phyloP scores from a whole-genome alignment of 2,329 filamentous ascomycete species.

The Claviceps quebecensis region DNA sequence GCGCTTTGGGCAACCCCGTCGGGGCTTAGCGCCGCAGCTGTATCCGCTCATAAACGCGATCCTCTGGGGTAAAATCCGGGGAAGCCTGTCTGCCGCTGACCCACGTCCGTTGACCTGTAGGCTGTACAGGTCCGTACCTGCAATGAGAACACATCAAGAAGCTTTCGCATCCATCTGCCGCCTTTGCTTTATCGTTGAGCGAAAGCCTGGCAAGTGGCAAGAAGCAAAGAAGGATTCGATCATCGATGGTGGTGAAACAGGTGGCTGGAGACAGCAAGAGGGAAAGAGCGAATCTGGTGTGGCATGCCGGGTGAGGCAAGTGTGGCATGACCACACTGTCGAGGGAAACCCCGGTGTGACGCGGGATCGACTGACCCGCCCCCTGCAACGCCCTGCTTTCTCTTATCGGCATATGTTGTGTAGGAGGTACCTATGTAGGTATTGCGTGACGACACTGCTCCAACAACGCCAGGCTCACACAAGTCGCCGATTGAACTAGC shows the following conservation, averaged over 20 bases:
- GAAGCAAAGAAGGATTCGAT: neutral
- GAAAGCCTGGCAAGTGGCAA: neutral
- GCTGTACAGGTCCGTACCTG: too few species aligned
- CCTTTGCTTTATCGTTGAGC: neutral
- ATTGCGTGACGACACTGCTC: too few species aligned
- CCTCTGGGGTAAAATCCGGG: conserved; percentile 14
- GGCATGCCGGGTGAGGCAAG: neutral
- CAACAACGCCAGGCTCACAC: too few species aligned
- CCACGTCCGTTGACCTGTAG: conserved; percentile 3
- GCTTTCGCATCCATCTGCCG: neutral
- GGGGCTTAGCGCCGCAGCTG: conserved; percentile 4
- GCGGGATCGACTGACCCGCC: neutral
- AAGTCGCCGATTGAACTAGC: too few species aligned
- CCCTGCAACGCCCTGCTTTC: too few species aligned
- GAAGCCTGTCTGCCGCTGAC: conserved; percentile 11
- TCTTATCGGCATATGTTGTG: too few species aligned
- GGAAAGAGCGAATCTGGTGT: neutral
- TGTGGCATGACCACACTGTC: conserved; percentile 1
- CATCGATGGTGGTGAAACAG: neutral
- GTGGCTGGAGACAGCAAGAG: neutral
- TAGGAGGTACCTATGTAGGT: too few species aligned
- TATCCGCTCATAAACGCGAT: conserved; percentile 7
- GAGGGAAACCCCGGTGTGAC: neutral
- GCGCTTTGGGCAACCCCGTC: neutral
- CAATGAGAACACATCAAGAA: neutral